phyloP scores from a whole-genome alignment of 2,329 filamentous ascomycete genomes.

The Aspergillus aculeatinus region DNA sequence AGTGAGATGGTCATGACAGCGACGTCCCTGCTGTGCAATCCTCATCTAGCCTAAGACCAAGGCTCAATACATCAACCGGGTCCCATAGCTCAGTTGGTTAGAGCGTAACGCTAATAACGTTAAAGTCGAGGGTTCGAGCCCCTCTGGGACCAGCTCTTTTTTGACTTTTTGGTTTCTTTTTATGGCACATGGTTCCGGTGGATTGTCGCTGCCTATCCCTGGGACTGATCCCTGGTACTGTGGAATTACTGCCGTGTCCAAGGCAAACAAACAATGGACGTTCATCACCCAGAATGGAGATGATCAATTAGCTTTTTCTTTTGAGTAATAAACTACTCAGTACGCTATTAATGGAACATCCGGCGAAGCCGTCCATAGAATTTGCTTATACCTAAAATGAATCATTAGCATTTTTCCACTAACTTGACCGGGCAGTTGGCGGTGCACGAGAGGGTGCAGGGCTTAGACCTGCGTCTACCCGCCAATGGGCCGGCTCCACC shows the following conservation, averaged over 20 bases:
- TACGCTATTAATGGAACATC: neutral
- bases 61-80: neutral
- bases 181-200: neutral
- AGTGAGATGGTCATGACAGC: neutral
- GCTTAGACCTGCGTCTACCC: neutral
- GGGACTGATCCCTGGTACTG: neutral
- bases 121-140: constrained; percentile 3
- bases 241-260: neutral
- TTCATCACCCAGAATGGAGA: too few species aligned
- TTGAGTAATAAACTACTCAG: too few species aligned
- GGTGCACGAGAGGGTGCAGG: neutral
- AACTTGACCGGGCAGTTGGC: neutral
- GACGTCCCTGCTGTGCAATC: neutral
- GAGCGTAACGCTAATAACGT: constrained; percentile 4
- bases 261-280: neutral
- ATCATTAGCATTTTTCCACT: neutral
- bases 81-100: constrained; percentile 4
- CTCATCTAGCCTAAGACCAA: neutral
- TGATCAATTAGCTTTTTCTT: too few species aligned
- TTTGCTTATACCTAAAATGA: too few species aligned
- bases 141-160: constrained; percentile 1
- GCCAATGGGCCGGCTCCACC: neutral
- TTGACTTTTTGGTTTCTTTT: neutral
- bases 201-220: neutral
- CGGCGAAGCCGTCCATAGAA: neutral